Evolutionary conservation across 305 asterid species (phyloP), one percentile per base, ranked within the genome.

Genomic region (Fraxinus ornus): DNA sequence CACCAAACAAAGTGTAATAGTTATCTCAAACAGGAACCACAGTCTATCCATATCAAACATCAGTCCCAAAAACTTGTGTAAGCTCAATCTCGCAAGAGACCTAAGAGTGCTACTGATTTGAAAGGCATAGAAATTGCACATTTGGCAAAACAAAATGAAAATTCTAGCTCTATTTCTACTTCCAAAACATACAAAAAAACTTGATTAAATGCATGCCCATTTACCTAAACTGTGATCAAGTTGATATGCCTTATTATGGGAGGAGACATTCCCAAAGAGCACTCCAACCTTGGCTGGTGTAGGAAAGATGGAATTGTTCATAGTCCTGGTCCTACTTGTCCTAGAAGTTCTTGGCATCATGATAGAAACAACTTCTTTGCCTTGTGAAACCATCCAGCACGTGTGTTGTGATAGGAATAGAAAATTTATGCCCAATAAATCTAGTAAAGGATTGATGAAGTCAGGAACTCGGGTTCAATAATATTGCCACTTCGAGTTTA

Each of bases 401-500:
- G 85, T 80, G 47, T 90, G 88, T 93, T 82, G 90, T 79, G 91
- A 88, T 81, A 90, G 90, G 68, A 90, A 88, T 83, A 83, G 91
- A n/a, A 44, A 44, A 57, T 81, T 87, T 79, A 79, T 82, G 70
- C 84, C 83, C 83, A 87, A 49, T 82, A 97, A 90, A 66, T 96
- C 94, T 71, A 88, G 94, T 75, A 91, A 83, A 81, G 98, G 98
- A 78, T 98, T 97, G 7, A 96, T 91, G 90, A 94, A 88, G 89
- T 98, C 96, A 78, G 90, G 98, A 66, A 93, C 98, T 60, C 97
- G 88, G 84, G 97, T 96, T 74, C 95, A 90, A 74, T 96, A 96
- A 87, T 95, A 74, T 79, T 93, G 89, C 97, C 99, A 82, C 86
- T 80, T 76, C 89, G 88, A 82, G 93, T 92, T 84, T 83, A 82